phyloP scores from a whole-genome alignment of 2,329 filamentous ascomycete species.

The Teratosphaeria destructans region DNA sequence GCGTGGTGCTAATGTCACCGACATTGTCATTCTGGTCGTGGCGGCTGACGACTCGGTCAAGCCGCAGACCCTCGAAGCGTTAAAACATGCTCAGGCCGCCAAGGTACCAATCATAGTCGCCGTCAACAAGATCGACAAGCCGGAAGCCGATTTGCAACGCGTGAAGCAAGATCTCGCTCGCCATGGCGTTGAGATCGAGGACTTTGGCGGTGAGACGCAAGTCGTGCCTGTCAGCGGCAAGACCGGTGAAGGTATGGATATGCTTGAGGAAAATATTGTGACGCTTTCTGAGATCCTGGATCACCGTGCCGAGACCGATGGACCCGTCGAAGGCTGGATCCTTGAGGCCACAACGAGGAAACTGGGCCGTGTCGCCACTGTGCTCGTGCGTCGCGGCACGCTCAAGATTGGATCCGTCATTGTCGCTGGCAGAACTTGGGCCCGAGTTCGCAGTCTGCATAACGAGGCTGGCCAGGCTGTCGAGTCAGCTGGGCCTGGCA shows the following conservation, averaged over 20 bases:
- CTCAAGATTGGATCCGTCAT: slow-evolving; percentile 70
- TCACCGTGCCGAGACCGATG: slow-evolving; percentile 66
- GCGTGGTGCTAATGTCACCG: slow-evolving; percentile 87
- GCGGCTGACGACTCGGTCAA: slow-evolving; percentile 96
- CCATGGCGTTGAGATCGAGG: slow-evolving; percentile 83
- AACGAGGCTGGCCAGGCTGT: slow-evolving; percentile 75
- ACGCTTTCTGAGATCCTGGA: slow-evolving; percentile 84
- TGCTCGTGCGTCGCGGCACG: slow-evolving; percentile 81
- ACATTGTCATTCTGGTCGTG: slow-evolving; percentile 92
- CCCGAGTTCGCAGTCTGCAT: slow-evolving; percentile 68
- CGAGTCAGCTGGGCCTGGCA: slow-evolving; percentile 69
- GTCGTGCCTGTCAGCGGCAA: slow-evolving; percentile 86
- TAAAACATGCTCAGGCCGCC: slow-evolving; percentile 81
- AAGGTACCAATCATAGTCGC: slow-evolving; percentile 94
- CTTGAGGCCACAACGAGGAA: slow-evolving; percentile 74
- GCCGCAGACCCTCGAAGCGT: slow-evolving; percentile 89
- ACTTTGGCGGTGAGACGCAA: slow-evolving; percentile 89
- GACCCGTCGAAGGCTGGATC: slow-evolving; percentile 83
- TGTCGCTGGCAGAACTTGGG: slow-evolving; percentile 81
- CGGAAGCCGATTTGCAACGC: slow-evolving; percentile 64
- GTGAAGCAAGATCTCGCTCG: slow-evolving; percentile 81
- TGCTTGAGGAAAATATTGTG: slow-evolving; percentile 82
- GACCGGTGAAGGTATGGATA: slow-evolving; percentile 82
- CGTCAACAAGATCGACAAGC: slow-evolving; percentile 94
- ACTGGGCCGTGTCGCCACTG: slow-evolving; percentile 73